Percentiles rank a stretch among this genome's conserved stretches.
phyloP scores from a whole-genome alignment of 1,284 basidiomycete genomes.

The Rhodotorula mucilaginosa region DNA sequence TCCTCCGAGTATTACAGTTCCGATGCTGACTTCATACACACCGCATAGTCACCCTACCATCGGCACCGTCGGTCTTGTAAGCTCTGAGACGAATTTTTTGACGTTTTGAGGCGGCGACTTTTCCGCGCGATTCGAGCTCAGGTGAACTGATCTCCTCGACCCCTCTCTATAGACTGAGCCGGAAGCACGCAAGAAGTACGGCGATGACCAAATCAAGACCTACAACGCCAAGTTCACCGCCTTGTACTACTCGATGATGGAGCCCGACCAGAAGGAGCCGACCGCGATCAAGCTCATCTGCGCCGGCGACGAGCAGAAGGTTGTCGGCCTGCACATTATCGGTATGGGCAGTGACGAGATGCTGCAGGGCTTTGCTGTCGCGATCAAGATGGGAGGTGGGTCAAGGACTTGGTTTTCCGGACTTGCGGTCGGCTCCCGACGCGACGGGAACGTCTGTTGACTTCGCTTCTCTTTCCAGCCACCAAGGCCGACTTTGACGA shows the following conservation, averaged over 20 bases:
- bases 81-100: constrained; percentile 9
- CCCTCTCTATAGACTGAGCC: constrained; percentile 63
- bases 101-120: constrained; percentile 36
- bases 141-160: constrained; percentile 29
- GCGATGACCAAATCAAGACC: constrained; percentile 79
- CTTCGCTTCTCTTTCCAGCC: constrained; percentile 52
- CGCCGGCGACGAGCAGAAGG: constrained; percentile 81
- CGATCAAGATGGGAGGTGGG: constrained; percentile 87
- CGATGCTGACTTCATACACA: too few relatives aligned
- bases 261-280: constrained; percentile 80
- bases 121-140: not conserved
- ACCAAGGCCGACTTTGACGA: constrained; percentile 59
- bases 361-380: constrained; percentile 90
- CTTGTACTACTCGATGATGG: constrained; percentile 61
- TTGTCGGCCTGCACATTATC: constrained; percentile 92
- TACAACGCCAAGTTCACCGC: constrained; percentile 59
- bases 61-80: constrained; percentile 76
- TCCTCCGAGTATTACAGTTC: not conserved
- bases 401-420: constrained; percentile 41
- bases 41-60: constrained; percentile 76
- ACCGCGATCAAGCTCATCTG: constrained; percentile 88
- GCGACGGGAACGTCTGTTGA: too few relatives aligned
- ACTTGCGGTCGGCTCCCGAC: too few relatives aligned
- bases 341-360: constrained; percentile 87
- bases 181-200: constrained; percentile 81